Evolutionary conservation across 768 basidiomycete species (phyloP).

Genomic region (Serendipita sp.): DNA sequence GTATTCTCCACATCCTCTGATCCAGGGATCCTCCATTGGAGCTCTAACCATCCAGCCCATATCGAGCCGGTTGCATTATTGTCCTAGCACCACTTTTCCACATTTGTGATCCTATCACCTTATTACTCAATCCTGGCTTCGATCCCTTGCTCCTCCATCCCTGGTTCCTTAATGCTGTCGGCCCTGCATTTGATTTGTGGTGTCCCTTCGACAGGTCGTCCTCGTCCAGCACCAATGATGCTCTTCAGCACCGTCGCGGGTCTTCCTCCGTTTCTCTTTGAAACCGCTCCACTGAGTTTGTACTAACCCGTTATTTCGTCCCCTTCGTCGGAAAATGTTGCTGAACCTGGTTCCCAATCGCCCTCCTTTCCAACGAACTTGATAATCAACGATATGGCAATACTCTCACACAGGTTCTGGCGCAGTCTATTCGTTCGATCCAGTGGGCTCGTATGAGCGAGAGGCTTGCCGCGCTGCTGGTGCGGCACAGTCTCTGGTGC

Average conservation of each 20-base stretch:
- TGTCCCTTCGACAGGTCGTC: neutral
- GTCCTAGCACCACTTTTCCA: no score
- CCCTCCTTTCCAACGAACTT: neutral
- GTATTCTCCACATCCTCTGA: no score
- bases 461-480: constrained; percentile 94
- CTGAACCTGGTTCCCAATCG: neutral
- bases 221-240: no score
- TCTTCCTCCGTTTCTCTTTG: no score
- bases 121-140: neutral
- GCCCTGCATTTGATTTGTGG: constrained; percentile 9
- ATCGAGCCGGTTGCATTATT: no score
- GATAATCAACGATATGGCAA: neutral
- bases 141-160: constrained; percentile 13
- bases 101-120: constrained; percentile 4
- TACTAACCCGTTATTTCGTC: neutral
- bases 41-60: no score
- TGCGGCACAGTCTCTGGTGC: constrained; percentile 83
- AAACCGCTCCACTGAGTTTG: no score
- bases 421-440: constrained; percentile 99
- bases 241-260: no score
- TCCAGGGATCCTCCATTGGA: no score
- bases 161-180: constrained; percentile 8
- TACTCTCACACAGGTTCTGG: constrained; percentile 50
- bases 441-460: constrained; percentile 95
- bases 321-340: neutral